Conservation (phyloP, 2,329 filamentous ascomycete species). For the Dactylellina sp. region DNA sequence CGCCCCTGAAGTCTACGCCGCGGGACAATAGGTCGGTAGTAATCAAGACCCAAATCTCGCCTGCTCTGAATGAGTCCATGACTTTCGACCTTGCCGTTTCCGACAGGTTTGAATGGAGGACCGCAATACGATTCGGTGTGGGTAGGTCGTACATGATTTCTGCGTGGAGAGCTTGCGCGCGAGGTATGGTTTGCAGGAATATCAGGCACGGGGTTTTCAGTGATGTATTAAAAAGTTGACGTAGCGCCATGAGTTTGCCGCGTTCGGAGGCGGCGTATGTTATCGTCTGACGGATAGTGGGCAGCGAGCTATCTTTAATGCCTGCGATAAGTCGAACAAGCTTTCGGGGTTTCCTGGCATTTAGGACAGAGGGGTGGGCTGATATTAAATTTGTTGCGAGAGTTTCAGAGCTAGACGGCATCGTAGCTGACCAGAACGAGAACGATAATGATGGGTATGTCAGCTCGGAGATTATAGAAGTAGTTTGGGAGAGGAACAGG, state of each 20-base stretch:
- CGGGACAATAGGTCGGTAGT: conserved; percentile 93
- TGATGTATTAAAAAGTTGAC: conserved; percentile 77
- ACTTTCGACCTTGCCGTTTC: conserved; percentile 80
- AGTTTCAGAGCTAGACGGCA: conserved; percentile 90
- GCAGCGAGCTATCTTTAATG: conserved; percentile 92
- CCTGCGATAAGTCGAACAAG: conserved; percentile 91
- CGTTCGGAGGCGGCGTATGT: conserved; percentile 92
- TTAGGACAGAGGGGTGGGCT: conserved; percentile 29
- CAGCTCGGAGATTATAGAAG: conserved; percentile 69
- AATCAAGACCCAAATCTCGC: conserved; percentile 95
- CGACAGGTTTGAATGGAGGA: conserved; percentile 87
- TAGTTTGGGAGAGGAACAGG: conserved; percentile 88
- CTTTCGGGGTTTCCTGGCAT: conserved; percentile 64
- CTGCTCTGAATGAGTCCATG: conserved; percentile 89
- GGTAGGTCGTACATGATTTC: conserved; percentile 97
- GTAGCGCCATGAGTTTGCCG: conserved; percentile 90
- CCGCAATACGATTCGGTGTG: conserved; percentile 81
- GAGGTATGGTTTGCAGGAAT: conserved; percentile 94
- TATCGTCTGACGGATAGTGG: conserved; percentile 88
- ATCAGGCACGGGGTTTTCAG: conserved; percentile 91
- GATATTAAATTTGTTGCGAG: conserved; percentile 73
- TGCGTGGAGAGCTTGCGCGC: conserved; percentile 85
- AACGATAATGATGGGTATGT: conserved; percentile 76
- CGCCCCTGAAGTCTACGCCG: conserved; percentile 91
- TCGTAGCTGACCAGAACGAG: conserved; percentile 95